Percentiles rank a stretch among this genome's conserved stretches.
phyloP scores from a whole-genome alignment of 192 early-diverging fungal species.

The Cladochytrium replicatum region DNA sequence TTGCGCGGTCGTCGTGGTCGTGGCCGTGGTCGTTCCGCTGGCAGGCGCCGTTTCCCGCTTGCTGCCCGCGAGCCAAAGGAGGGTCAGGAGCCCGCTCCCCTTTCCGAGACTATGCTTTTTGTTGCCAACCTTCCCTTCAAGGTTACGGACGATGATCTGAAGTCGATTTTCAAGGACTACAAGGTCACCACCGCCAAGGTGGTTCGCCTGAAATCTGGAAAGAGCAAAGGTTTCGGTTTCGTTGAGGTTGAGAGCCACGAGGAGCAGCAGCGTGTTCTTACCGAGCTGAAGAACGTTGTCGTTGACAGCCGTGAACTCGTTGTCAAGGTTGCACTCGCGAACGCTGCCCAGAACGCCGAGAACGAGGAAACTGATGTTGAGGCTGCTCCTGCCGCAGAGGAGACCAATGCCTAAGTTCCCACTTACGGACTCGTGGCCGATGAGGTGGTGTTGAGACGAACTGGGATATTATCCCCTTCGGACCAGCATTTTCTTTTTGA shows the following conservation, averaged over 20 bases:
- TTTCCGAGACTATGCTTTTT: conserved; percentile 55
- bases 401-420: no score
- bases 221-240: conserved; percentile 93
- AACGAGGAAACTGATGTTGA: no score
- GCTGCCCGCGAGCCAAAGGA: no score
- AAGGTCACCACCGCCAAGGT: conserved; percentile 65
- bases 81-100: conserved; percentile 7
- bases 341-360: no score
- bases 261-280: conserved; percentile 67
- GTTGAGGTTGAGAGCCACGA: conserved; percentile 67
- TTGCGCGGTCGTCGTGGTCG: conserved; percentile 20
- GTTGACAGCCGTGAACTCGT: conserved; percentile 60
- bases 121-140: conserved; percentile 90
- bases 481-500: no score
- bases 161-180: conserved; percentile 58
- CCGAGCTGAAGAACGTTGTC: conserved; percentile 44
- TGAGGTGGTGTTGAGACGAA: no score
- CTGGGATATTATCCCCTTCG: no score
- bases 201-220: conserved; percentile 55
- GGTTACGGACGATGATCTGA: conserved; percentile 71
- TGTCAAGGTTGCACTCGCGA: conserved; percentile 53
- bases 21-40: conserved; percentile 11
- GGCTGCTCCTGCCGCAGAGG: no score
- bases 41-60: conserved; percentile 17
- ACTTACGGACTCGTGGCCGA: no score